Percentiles rank a stretch among this genome's conserved stretches.
Evolutionary conservation across 169 alveolate species (phyloP).

Genomic region (Cryptosporidium meleagridis): DNA sequence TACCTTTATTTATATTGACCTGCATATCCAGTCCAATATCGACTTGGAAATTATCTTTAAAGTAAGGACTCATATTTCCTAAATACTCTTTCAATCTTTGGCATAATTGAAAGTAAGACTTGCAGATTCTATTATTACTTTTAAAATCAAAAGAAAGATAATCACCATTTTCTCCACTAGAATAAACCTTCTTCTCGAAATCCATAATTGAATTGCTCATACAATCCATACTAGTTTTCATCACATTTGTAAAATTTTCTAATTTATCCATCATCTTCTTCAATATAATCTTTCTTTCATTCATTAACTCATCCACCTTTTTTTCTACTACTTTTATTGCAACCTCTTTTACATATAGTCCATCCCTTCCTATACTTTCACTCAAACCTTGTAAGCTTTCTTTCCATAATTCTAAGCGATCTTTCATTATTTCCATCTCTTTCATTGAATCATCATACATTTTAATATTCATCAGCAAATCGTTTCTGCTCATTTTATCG

Average conservation of each 20-base stretch:
- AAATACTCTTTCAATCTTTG: conserved; percentile 48
- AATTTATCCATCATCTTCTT: conserved; percentile 17
- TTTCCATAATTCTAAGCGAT: conserved; percentile 51
- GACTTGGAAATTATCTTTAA: neutral
- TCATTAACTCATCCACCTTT: conserved; percentile 34
- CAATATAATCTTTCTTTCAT: conserved; percentile 19
- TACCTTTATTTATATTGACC: neutral
- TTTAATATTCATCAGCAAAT: conserved; percentile 7
- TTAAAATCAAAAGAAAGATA: neutral
- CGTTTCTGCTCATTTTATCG: neutral
- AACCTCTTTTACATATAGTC: conserved; percentile 18
- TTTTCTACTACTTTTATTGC: conserved; percentile 29
- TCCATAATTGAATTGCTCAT: conserved; percentile 39
- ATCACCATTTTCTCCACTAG: neutral
- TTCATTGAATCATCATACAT: conserved; percentile 57
- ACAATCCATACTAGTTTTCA: conserved; percentile 67
- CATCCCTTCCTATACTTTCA: conserved; percentile 30
- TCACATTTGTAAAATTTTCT: conserved; percentile 28
- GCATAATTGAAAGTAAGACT: conserved; percentile 33
- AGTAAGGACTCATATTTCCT: conserved; percentile 21
- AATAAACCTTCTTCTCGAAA: conserved; percentile 38
- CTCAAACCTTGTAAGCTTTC: neutral
- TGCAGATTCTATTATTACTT: conserved; percentile 14
- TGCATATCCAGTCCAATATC: neutral
- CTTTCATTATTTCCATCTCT: conserved; percentile 49